A percentile compares a stretch with the other conserved stretches of the same genome.
phyloP scores from a whole-genome alignment of 2,329 filamentous ascomycete species.

The Rosellinia necatrix region DNA sequence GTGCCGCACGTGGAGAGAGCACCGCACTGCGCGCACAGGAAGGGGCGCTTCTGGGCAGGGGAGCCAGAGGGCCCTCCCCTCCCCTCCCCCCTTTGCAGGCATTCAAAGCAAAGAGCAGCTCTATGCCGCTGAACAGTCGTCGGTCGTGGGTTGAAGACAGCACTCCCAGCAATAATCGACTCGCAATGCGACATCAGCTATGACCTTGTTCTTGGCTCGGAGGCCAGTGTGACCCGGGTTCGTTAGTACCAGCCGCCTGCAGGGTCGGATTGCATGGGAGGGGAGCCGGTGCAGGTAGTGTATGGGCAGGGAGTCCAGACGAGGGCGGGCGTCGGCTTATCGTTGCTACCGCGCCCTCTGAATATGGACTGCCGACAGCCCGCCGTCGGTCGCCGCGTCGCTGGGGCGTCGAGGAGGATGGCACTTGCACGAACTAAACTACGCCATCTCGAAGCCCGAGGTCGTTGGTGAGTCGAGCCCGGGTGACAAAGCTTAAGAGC shows the following conservation, averaged over 20 bases:
- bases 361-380: constrained; percentile 12
- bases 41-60: no score
- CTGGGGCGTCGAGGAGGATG: no score
- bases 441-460: neutral
- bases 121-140: no score
- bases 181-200: constrained; percentile 13
- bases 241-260: neutral
- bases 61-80: no score
- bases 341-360: constrained; percentile 4
- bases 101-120: no score
- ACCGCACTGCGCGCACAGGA: neutral
- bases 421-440: no score
- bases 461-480: neutral
- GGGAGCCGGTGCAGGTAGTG: neutral
- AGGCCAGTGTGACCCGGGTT: constrained; percentile 7
- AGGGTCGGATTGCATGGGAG: constrained; percentile 5
- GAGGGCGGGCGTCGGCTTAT: neutral
- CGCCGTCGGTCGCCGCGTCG: constrained; percentile 1
- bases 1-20: constrained; percentile 20
- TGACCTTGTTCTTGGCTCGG: constrained; percentile 11
- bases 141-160: neutral
- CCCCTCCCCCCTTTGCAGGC: no score
- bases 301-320: neutral
- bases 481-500: no score
- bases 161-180: constrained; percentile 3